Conservation (phyloP, 2,329 filamentous ascomycete genomes). For the Penicillium brevicompactum region DNA sequence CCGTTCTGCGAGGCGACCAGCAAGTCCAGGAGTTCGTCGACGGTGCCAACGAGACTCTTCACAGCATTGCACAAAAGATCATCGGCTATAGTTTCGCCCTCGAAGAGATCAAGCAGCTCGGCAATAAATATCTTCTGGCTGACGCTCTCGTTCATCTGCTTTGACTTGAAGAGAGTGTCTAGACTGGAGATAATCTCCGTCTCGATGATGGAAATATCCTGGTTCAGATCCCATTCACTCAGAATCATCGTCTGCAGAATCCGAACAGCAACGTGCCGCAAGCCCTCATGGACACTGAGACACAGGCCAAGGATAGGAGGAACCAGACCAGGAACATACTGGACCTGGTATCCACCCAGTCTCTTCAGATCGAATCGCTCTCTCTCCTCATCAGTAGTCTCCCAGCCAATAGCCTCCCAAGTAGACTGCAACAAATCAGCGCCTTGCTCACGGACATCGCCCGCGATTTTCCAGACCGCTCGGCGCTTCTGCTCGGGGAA, state of each 20-base stretch:
- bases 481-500: slow-evolving; percentile 96
- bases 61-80: slow-evolving; percentile 77
- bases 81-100: slow-evolving; percentile 66
- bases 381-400: slow-evolving; percentile 78
- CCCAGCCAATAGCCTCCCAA: slow-evolving; percentile 98
- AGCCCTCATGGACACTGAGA: slow-evolving; percentile 88
- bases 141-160: slow-evolving; percentile 82
- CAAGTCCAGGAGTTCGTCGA: slow-evolving; percentile 88
- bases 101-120: slow-evolving; percentile 81
- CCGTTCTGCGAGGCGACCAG: slow-evolving; percentile 85
- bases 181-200: slow-evolving; percentile 96
- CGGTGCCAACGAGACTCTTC: slow-evolving; percentile 75
- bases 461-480: slow-evolving; percentile 98
- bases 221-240: slow-evolving; percentile 94
- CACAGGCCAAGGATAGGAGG: slow-evolving; percentile 91
- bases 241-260: slow-evolving; percentile 97
- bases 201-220: slow-evolving; percentile 87
- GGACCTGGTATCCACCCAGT: slow-evolving; percentile 96
- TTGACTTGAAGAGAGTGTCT: slow-evolving; percentile 86
- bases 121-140: slow-evolving; percentile 89
- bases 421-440: slow-evolving; percentile 80
- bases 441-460: slow-evolving; percentile 89
- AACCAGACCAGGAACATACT: slow-evolving; percentile 92
- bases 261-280: slow-evolving; percentile 86
- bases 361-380: slow-evolving; percentile 75